Conservation (phyloP, 2,329 filamentous ascomycete genomes). For the Cordyceps pruinosa region DNA sequence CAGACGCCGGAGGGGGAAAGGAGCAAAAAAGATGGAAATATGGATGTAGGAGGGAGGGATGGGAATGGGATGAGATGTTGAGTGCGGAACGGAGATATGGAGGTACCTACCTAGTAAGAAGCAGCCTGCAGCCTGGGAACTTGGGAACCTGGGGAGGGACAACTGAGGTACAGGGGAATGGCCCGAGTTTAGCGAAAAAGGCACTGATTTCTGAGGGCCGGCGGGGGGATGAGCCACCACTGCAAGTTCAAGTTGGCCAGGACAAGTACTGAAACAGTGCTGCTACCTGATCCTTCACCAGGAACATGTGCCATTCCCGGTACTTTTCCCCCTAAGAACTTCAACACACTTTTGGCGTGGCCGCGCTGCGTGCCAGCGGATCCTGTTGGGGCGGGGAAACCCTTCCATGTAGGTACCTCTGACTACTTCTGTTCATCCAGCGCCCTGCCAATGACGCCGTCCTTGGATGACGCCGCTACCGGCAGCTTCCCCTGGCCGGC, state of each 20-base stretch:
- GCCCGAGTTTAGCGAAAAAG: not conserved
- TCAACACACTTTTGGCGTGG: not conserved
- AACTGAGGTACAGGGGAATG: not conserved
- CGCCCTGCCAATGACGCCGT: not conserved
- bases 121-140: not conserved
- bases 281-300: not conserved
- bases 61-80: constrained; percentile 9
- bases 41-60: not conserved
- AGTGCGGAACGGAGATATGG: constrained; percentile 10
- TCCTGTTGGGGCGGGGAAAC: constrained; percentile 10
- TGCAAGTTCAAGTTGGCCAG: not conserved
- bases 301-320: not conserved
- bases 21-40: not conserved
- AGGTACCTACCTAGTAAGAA: not conserved
- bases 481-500: not conserved
- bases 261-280: not conserved
- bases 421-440: too few species aligned
- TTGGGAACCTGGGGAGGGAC: too few species aligned
- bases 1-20: not conserved
- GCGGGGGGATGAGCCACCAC: not conserved
- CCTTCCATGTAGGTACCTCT: too few species aligned
- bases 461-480: not conserved
- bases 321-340: too few species aligned
- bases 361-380: not conserved
- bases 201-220: not conserved